These are phyloP conservation scores for Diospyros lotus DNA, from an alignment of 148 eudicot species.

Conservation along the genomic window DNA sequence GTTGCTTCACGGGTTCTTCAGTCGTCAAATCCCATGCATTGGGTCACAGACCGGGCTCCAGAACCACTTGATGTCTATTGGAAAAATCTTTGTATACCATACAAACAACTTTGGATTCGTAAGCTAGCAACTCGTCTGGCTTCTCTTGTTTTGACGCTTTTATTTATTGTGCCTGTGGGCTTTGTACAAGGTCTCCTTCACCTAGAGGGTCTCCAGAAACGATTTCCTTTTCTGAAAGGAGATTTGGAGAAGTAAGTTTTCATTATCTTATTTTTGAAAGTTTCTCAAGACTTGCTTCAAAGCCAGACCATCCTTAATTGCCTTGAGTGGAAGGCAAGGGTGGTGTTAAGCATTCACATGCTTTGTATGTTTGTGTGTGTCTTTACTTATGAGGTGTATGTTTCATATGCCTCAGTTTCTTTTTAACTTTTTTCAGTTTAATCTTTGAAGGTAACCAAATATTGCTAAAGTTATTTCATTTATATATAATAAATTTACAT, in stretches of 20 bases:
- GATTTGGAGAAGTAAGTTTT: slow-evolving; percentile 51
- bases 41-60: slow-evolving; percentile 86
- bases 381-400: background rate
- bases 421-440: background rate
- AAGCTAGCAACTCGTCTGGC: slow-evolving; percentile 55
- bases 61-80: slow-evolving; percentile 83
- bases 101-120: slow-evolving; percentile 82
- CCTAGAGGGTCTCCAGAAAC: slow-evolving; percentile 45
- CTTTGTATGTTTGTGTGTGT: background rate
- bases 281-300: background rate
- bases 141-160: slow-evolving; percentile 52
- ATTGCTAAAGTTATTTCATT: background rate
- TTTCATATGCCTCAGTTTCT: background rate
- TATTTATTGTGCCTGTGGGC: slow-evolving; percentile 68
- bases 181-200: slow-evolving; percentile 75
- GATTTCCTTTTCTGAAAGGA: slow-evolving; percentile 54
- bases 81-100: slow-evolving; percentile 82
- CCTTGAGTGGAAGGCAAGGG: background rate
- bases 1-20: slow-evolving; percentile 70
- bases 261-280: slow-evolving; percentile 4
- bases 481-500: background rate
- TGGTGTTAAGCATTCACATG: background rate
- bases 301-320: background rate
- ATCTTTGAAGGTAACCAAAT: background rate
- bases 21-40: slow-evolving; percentile 75